A percentile compares a stretch with the other conserved stretches of the same genome.
These are phyloP conservation scores for Cordyceps cateniannulata DNA, from an alignment of 2,329 filamentous ascomycete species.

Conservation along the genomic window DNA sequence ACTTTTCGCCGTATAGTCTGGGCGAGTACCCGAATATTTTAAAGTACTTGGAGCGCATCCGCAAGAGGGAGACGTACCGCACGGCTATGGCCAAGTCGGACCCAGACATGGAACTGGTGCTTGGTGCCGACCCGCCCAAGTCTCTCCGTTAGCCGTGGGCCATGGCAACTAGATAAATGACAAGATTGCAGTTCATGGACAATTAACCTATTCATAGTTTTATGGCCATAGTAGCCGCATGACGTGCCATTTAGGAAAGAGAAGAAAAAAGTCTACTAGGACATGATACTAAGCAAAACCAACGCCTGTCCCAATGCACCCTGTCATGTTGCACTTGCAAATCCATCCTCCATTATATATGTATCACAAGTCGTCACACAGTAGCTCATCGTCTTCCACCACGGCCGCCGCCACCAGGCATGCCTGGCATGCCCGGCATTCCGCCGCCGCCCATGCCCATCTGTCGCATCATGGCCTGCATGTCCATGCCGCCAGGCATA, in stretches of 20 bases:
- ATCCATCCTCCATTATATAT: background rate
- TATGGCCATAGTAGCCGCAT: background rate
- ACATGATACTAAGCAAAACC: conserved; percentile 9
- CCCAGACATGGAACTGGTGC: conserved; percentile 32
- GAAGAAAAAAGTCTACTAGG: conserved; percentile 1
- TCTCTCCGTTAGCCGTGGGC: background rate
- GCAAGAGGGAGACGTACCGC: conserved; percentile 38
- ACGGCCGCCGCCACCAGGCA: conserved; percentile 5
- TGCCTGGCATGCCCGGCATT: conserved; percentile 12
- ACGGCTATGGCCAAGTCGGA: conserved; percentile 43
- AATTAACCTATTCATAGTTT: background rate
- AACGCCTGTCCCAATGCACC: conserved; percentile 11
- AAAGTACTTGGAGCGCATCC: conserved; percentile 38
- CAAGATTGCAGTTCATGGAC: no score
- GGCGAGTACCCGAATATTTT: conserved; percentile 36
- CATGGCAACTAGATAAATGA: background rate
- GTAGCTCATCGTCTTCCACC: conserved; percentile 9
- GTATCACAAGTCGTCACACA: background rate
- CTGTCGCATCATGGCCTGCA: conserved; percentile 74
- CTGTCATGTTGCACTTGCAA: conserved; percentile 4
- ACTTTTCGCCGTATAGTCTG: conserved; percentile 40
- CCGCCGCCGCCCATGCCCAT: conserved; percentile 55
- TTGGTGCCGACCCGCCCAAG: conserved; percentile 20
- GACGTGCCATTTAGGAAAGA: background rate
- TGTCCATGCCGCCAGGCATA: conserved; percentile 67